Base-by-base conservation (phyloP, 805 yeast species). In the Grigorovia yakushimaensis region DNA sequence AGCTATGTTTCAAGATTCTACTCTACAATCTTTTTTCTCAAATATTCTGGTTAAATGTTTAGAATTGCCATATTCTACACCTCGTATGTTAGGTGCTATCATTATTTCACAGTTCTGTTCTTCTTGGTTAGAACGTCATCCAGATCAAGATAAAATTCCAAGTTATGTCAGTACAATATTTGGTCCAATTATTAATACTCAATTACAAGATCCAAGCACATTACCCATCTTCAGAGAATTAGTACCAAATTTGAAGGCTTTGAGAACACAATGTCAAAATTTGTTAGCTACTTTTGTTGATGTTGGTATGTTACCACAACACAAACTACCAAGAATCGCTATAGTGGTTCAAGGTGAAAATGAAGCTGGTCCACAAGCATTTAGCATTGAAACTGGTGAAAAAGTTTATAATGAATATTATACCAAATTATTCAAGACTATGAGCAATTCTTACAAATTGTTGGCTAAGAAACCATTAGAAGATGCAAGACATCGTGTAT, bases 341-440 rank as follows among this genome's bases (percentile, higher is more conserved):
- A 81, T 88, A 5, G 80, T 89, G 9, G 96, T 91, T 4, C 91
- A 88, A 64, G 98, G 98, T 35, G 98, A 93, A 60, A 73, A 79
- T 1, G 95, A 86, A 50, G 95, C 97, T 2, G 97, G 96, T 2
- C 88, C 95, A 1, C 88, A 83, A 56, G 98, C 97, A 0, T 93
- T 93, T 66, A 78, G 88, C 15, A 62, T 93, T 39, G 84, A 76
- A 40, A 76, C 78, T 51, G 97, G 96, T 1, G 84, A 84, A 48
- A 76, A 78, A 51, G 74, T 88, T 17, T 69, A 82, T 30, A 69
- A 70, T 39, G 85, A 80, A 38, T 77, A 79, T 6, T 87, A 78
- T 59, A 77, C 75, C n/a, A 82, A 82, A 58, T 67, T 88, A 52
- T 68, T 79, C 53, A 78, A 76, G 48, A 62, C 74, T 8, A 66